Evolutionary conservation across 2,329 filamentous ascomycete species (phyloP), one percentile per base, ranked within the genome.

Genomic region (Aspergillus cejpii): DNA sequence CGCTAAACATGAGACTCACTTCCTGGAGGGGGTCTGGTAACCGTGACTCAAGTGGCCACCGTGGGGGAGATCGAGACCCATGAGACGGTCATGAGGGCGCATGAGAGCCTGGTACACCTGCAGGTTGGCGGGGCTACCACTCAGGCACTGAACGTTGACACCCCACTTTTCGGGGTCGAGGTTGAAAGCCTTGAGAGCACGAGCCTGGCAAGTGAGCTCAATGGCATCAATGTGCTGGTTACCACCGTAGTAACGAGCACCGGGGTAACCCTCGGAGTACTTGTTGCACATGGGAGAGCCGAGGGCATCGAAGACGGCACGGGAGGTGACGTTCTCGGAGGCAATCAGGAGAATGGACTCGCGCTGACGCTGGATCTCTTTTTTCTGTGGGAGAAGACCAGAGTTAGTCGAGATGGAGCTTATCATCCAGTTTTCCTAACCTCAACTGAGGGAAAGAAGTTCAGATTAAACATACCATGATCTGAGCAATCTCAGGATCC

Each of bases 261-360:
- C 92, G 57, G 92, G 92, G 72, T 95, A 95, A 56, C 92, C 92
- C 78, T 98, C 92, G 14, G 89, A 96, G 81, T 98, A 98, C 78
- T 98, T 98, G 81, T 98, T 95, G 72, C 87, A 88, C 86, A 92
- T 94, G 69, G 86, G 85, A 47, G 84, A 90, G 63, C 92, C 92
- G 56, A 98, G 83, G 49, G 92, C 92, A 75, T 98, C 90, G 75
- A 95, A 95, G 64, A 98, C 92, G 62, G 92, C 90, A 61, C 90
- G 89, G 52, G 92, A 98, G 47, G 92, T 98, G 74, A 98, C 90
- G 78, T 98, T 98, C 78, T 98, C 92, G 45, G 92, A 97, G 65
- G 92, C 91, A 63, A 98, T 98, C 68, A 98, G 84, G 66, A 97
- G 87, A 73, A 98, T 94, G 61, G 90, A 97, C 79, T 98, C 90